phyloP scores from a whole-genome alignment of 2,329 filamentous ascomycete genomes.

The Pseudogymnoascus sp. region DNA sequence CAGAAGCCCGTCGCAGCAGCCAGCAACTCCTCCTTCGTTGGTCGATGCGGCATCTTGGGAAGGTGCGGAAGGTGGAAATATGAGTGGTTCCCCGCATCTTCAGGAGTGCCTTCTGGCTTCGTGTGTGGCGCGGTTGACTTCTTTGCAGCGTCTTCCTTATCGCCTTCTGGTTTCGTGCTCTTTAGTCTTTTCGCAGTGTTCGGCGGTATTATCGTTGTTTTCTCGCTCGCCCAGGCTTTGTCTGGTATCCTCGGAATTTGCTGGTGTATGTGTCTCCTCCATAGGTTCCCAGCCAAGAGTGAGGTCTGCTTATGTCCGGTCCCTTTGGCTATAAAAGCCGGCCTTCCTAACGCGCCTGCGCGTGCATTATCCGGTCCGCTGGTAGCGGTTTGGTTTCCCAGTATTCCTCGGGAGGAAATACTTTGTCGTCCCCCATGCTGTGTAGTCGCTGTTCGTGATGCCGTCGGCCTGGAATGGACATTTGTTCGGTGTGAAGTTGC shows the following conservation, averaged over 20 bases:
- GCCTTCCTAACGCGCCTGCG: conserved; percentile 3
- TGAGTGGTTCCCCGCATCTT: conserved; percentile 7
- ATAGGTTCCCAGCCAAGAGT: background rate
- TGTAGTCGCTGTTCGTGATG: background rate
- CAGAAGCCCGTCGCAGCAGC: conserved; percentile 89
- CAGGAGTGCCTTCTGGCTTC: background rate
- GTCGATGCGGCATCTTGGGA: conserved; percentile 74
- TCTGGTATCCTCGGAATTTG: background rate
- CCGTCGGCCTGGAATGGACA: background rate
- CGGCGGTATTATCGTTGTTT: background rate
- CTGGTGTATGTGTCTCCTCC: background rate
- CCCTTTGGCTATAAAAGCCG: background rate
- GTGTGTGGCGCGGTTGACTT: background rate
- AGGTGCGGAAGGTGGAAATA: conserved; percentile 52
- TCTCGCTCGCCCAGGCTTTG: conserved; percentile 4
- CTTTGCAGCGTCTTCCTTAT: background rate
- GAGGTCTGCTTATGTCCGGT: background rate
- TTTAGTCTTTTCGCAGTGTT: background rate
- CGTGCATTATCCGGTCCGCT: background rate
- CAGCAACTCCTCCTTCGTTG: conserved; percentile 87
- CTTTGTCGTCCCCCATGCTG: background rate
- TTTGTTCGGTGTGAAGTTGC: background rate
- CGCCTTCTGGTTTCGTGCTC: background rate
- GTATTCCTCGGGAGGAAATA: background rate
- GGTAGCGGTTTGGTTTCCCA: background rate